Conservation (phyloP, 768 basidiomycete species). For the Hypholoma sublateritium region DNA sequence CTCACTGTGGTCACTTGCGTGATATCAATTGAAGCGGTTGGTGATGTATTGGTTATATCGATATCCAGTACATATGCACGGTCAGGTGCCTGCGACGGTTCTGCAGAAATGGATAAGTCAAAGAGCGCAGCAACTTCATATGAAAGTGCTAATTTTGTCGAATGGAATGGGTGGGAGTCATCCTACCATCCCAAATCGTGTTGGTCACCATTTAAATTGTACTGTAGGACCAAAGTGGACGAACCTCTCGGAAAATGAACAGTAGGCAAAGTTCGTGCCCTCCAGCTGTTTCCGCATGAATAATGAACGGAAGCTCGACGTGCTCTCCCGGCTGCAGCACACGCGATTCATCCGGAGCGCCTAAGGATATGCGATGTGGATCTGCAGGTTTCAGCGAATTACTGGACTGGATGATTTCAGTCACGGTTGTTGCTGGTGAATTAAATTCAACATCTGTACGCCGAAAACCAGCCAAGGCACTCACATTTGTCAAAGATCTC, state of each 20-base stretch:
- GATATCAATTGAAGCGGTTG: conserved; percentile 42
- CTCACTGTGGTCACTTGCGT: conserved; percentile 66
- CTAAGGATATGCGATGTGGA: conserved; percentile 48
- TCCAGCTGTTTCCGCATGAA: conserved; percentile 51
- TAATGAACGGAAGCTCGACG: conserved; percentile 48
- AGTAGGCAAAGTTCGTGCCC: conserved; percentile 56
- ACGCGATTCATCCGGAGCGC: conserved; percentile 19
- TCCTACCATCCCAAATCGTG: conserved; percentile 31
- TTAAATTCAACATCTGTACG: neutral
- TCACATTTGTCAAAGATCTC: conserved; percentile 15
- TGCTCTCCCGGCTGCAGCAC: conserved; percentile 48
- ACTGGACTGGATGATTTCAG: conserved; percentile 42
- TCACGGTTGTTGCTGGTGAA: conserved; percentile 14
- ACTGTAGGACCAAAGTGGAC: neutral
- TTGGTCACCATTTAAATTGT: conserved; percentile 1
- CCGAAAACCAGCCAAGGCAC: neutral
- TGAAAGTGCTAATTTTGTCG: conserved; percentile 48
- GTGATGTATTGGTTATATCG: conserved; percentile 53
- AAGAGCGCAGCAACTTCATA: conserved; percentile 66
- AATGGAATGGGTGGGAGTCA: conserved; percentile 52
- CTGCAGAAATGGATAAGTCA: conserved; percentile 46
- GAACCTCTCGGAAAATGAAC: conserved; percentile 37
- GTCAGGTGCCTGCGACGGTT: conserved; percentile 50
- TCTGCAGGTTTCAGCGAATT: conserved; percentile 52
- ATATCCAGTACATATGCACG: conserved; percentile 53